Evolutionary conservation across 345 rosid species (phyloP).

Genomic region (Eucalyptus cladocalyx): DNA sequence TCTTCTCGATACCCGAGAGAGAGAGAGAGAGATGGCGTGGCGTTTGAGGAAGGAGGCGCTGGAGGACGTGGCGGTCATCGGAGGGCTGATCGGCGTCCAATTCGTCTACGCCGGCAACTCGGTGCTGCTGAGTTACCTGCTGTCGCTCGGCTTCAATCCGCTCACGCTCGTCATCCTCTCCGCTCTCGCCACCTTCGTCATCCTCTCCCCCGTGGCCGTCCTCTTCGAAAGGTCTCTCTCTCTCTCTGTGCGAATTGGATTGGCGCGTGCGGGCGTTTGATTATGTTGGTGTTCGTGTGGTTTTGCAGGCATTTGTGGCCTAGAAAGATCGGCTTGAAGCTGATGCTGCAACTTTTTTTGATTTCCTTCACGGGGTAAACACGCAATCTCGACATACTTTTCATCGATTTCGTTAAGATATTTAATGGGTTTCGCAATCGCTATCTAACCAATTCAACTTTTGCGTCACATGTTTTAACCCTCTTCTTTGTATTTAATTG

Average conservation of each 20-base stretch:
- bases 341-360: conserved; percentile 50
- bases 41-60: not conserved
- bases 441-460: not conserved
- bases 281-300: not conserved
- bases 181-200: conserved; percentile 54
- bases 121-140: conserved; percentile 54
- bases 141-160: conserved; percentile 70
- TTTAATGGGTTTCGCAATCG: not conserved
- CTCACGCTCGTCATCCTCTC: conserved; percentile 64
- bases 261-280: not conserved
- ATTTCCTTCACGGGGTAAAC: conserved; percentile 80
- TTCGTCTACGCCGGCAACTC: conserved; percentile 74
- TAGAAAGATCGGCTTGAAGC: conserved; percentile 26
- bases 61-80: conserved; percentile 46
- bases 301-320: conserved; percentile 80
- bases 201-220: conserved; percentile 66
- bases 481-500: not conserved
- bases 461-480: not conserved
- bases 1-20: not conserved
- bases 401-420: not conserved
- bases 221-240: conserved; percentile 57
- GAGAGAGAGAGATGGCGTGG: not conserved
- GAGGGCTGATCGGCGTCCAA: conserved; percentile 60
- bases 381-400: not conserved
- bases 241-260: not conserved